Evolutionary conservation across 129 eudicot genomes (phyloP), one percentile per base, ranked within the genome.

Genomic region (Dittrichia graveolens): DNA sequence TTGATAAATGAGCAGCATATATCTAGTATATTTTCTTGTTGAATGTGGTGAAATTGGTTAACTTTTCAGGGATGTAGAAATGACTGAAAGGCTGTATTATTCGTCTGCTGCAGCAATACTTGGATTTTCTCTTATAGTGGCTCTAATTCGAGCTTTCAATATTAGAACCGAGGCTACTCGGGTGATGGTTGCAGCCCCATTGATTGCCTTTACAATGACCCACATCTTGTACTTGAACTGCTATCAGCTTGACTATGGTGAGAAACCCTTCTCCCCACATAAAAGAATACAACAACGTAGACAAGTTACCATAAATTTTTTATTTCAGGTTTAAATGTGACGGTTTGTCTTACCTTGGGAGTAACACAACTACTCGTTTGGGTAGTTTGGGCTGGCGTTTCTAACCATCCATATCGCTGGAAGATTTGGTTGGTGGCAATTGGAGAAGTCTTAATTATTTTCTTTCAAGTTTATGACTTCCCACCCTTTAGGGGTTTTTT

Each of bases 181-280:
- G 78, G 97, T 94, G 44, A 94, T 94, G 97, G 83, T 94, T 77
- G 74, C 96, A 62, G 97, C 99, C 71, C 99, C 99, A 13, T 45
- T 94, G 62, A 76, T 88, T 35, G 99, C 93, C 45, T 86, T 94
- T 66, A 76, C 83, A 79, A 85, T 89, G 13, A 94, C 99, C 75
- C 99, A 94, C 71, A 88, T 90, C 81, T 75, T 94, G 84, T 94
- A 85, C 61, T 41, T 94, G 76, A 94, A 94, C 81, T 88, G 83
- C 80, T 94, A 86, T 73, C 71, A 75, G 5, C 75, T 94, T 67
- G 99, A 94, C 80, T 81, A 82, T 67, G 91, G 97, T 94, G 83
- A 84, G 84, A 65, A 42, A 41, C 46, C 31, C 50, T 47, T 16
- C 57, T 24, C 68, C 73, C 24, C n/a, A 5, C 24, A 47, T 13